A percentile compares a stretch with the other conserved stretches of the same genome.
Conservation (phyloP, 2,329 filamentous ascomycete genomes). For the Cordyceps farinosa region DNA sequence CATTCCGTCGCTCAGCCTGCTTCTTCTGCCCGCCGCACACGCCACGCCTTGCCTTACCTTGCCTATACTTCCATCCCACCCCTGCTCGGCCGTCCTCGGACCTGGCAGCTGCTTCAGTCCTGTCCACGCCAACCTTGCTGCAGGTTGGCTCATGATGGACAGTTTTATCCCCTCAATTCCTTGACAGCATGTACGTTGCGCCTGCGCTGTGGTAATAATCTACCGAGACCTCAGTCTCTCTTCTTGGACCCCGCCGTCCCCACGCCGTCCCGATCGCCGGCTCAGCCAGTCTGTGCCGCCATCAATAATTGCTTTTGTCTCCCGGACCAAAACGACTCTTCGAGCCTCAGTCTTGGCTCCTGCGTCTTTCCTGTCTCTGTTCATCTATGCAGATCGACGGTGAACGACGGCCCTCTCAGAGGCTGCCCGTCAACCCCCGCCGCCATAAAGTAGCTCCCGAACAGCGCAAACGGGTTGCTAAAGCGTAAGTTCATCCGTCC, state of each 20-base stretch:
- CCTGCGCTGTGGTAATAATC: slow-evolving; percentile 5
- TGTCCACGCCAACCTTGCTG: slow-evolving; percentile 6
- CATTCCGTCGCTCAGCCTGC: neutral
- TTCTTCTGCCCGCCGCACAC: neutral
- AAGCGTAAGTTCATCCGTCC: slow-evolving; percentile 40
- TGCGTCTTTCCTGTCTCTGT: neutral
- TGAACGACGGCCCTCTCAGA: slow-evolving; percentile 30
- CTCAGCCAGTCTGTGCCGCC: neutral
- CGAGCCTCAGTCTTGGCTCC: neutral
- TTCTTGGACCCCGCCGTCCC: slow-evolving; percentile 5
- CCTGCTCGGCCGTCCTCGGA: slow-evolving; percentile 9
- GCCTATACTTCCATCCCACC: neutral
- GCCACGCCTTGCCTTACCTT: neutral
- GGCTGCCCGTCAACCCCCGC: slow-evolving; percentile 49
- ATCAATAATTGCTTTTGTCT: neutral
- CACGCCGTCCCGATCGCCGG: neutral
- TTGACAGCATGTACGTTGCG: slow-evolving; percentile 17
- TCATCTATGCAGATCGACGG: slow-evolving; percentile 28
- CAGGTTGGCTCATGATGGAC: slow-evolving; percentile 19
- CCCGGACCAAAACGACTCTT: neutral
- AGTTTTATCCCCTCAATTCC: slow-evolving; percentile 13
- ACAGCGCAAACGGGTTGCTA: slow-evolving; percentile 46
- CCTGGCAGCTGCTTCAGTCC: neutral
- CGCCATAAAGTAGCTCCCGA: slow-evolving; percentile 45
- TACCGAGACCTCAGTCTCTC: neutral